A percentile compares a stretch with the other conserved stretches of the same genome.
Conservation (phyloP, 1,284 basidiomycete species). For the Heterobasidion annosum region DNA sequence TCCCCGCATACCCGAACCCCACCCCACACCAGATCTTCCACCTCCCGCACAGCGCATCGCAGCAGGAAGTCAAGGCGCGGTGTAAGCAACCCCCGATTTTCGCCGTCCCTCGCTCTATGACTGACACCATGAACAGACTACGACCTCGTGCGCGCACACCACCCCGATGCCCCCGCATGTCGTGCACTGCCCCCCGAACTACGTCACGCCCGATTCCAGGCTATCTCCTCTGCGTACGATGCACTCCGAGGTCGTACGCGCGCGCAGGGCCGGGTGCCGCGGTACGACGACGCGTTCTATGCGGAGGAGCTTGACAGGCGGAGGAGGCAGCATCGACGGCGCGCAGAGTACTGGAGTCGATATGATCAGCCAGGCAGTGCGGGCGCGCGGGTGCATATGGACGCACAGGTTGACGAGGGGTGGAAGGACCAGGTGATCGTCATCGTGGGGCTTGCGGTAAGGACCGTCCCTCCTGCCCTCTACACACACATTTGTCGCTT, state of each 20-base stretch:
- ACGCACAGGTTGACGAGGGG: conserved; percentile 14
- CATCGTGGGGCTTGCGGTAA: conserved; percentile 26
- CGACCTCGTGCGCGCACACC: conserved; percentile 43
- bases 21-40: conserved; percentile 47
- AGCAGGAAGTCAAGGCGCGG: conserved; percentile 37
- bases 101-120: neutral
- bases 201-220: conserved; percentile 38
- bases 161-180: conserved; percentile 33
- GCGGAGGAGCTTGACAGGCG: conserved; percentile 31
- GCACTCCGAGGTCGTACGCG: conserved; percentile 20
- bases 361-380: conserved; percentile 16
- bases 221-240: conserved; percentile 40
- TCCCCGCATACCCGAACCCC: conserved; percentile 30
- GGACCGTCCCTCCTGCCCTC: conserved; percentile 9
- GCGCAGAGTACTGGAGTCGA: conserved; percentile 6
- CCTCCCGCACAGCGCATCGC: conserved; percentile 31
- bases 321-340: conserved; percentile 15
- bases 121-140: conserved; percentile 27
- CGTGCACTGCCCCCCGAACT: conserved; percentile 23
- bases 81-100: conserved; percentile 24
- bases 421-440: conserved; percentile 34
- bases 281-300: conserved; percentile 18
- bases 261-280: neutral
- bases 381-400: conserved; percentile 12
- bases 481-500: neutral